Conservation (phyloP, 78 protist species). For the Emiliania huxleyi region DNA sequence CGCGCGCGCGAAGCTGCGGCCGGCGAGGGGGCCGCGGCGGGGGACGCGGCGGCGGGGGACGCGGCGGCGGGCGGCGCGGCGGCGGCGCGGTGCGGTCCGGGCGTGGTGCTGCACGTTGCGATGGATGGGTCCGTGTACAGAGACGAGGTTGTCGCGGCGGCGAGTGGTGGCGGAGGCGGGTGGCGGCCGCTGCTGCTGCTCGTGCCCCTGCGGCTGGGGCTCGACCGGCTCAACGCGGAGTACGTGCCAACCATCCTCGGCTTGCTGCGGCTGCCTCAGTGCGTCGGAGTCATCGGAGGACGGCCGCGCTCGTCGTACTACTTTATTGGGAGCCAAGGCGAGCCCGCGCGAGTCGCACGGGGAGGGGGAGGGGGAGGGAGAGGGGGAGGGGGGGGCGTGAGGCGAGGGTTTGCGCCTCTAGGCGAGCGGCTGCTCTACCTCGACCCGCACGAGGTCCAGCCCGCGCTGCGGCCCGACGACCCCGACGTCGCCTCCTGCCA, state of each 20-base stretch:
- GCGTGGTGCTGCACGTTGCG: neutral
- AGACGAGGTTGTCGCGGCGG: neutral
- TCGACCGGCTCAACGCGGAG: neutral
- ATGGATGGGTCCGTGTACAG: neutral
- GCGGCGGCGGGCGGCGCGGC: neutral
- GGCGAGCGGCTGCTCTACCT: neutral
- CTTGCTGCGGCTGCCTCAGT: neutral
- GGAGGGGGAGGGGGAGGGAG: no score
- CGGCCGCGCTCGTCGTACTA: neutral
- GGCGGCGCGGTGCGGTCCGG: neutral
- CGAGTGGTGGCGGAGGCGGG: neutral
- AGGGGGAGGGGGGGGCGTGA: no score
- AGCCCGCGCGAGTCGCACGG: no score
- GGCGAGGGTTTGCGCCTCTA: no score
- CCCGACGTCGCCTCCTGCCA: neutral
- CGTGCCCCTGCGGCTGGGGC: conserved; percentile 8
- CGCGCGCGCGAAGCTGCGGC: neutral
- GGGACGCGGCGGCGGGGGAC: neutral
- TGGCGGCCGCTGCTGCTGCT: neutral
- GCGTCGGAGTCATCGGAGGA: conserved; percentile 22
- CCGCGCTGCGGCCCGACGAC: neutral
- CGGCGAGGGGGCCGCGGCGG: neutral
- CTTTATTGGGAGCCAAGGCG: neutral
- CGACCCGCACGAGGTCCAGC: conserved; percentile 32
- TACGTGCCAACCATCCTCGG: neutral